Percentiles rank a stretch among this genome's conserved stretches.
Evolutionary conservation across 495 filamentous ascomycete species (phyloP).

Genomic region (Tirmania nivea): DNA sequence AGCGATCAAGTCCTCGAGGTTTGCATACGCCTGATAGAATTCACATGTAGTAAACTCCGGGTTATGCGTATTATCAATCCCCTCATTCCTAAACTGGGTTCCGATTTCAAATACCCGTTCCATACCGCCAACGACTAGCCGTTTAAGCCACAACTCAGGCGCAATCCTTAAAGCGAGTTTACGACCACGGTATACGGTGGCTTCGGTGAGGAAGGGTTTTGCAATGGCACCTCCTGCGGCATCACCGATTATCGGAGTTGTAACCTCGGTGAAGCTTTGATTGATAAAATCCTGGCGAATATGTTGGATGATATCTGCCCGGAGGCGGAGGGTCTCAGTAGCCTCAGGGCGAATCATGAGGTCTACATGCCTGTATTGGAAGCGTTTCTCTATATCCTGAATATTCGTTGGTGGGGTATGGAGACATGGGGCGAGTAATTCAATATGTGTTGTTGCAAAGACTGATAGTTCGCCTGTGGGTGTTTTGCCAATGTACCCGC

Average conservation of each 20-base stretch:
- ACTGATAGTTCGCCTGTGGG: slow-evolving; percentile 58
- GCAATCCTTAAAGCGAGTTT: slow-evolving; percentile 61
- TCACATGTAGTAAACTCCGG: slow-evolving; percentile 95
- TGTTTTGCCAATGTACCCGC: slow-evolving; percentile 50
- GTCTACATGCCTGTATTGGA: slow-evolving; percentile 57
- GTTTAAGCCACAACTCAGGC: slow-evolving; percentile 88
- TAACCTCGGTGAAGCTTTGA: slow-evolving; percentile 58
- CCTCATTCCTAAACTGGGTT: slow-evolving; percentile 83
- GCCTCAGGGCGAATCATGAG: slow-evolving; percentile 46
- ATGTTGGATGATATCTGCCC: slow-evolving; percentile 50
- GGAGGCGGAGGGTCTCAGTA: slow-evolving; percentile 46
- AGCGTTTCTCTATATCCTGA: slow-evolving; percentile 42
- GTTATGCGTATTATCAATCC: slow-evolving; percentile 81
- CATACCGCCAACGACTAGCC: slow-evolving; percentile 76
- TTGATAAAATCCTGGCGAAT: slow-evolving; percentile 52
- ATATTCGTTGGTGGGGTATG: slow-evolving; percentile 43
- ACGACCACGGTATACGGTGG: slow-evolving; percentile 44
- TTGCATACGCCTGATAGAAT: slow-evolving; percentile 76
- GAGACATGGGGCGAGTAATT: slow-evolving; percentile 51
- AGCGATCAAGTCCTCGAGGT: slow-evolving; percentile 49
- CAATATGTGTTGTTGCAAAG: slow-evolving; percentile 39
- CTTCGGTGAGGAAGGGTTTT: slow-evolving; percentile 53
- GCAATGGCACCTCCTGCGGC: slow-evolving; percentile 64
- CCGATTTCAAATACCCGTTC: slow-evolving; percentile 84
- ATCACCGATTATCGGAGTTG: slow-evolving; percentile 64